These are phyloP conservation scores for Stephanodiscus triporus DNA, from an alignment of 108 stramenopile species.

Conservation along the genomic window DNA sequence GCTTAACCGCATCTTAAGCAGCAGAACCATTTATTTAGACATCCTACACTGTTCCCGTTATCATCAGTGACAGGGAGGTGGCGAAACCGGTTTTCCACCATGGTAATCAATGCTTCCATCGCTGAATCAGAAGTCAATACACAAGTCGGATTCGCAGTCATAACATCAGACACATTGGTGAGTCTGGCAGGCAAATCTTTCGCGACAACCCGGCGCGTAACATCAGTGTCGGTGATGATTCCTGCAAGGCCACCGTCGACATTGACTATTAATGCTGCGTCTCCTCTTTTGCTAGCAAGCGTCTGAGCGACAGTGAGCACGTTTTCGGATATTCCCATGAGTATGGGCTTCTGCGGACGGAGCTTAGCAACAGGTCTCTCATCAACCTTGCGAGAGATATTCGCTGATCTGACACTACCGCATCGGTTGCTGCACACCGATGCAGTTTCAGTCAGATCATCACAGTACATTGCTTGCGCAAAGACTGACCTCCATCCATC, in stretches of 20 bases:
- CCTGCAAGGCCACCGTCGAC: constrained; percentile 70
- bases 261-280: constrained; percentile 66
- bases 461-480: constrained; percentile 65
- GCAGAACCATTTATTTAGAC: constrained; percentile 77
- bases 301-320: constrained; percentile 63
- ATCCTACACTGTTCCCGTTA: constrained; percentile 79
- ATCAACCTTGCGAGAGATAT: background rate
- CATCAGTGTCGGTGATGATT: constrained; percentile 85
- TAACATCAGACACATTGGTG: constrained; percentile 67
- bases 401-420: constrained; percentile 24
- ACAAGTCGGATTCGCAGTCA: constrained; percentile 90
- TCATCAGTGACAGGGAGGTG: constrained; percentile 93
- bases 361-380: constrained; percentile 65
- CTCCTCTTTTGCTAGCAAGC: constrained; percentile 68
- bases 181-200: constrained; percentile 61
- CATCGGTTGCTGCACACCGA: constrained; percentile 45
- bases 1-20: constrained; percentile 63
- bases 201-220: constrained; percentile 79
- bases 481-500: constrained; percentile 89
- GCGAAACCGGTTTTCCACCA: constrained; percentile 93
- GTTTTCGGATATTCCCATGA: constrained; percentile 36
- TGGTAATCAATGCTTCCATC: constrained; percentile 87
- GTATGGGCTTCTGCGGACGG: constrained; percentile 78
- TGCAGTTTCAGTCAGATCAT: constrained; percentile 61
- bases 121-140: constrained; percentile 81